These are phyloP conservation scores for Marasmius fiardii DNA, from an alignment of 1,284 basidiomycete species.

Conservation along the genomic window DNA sequence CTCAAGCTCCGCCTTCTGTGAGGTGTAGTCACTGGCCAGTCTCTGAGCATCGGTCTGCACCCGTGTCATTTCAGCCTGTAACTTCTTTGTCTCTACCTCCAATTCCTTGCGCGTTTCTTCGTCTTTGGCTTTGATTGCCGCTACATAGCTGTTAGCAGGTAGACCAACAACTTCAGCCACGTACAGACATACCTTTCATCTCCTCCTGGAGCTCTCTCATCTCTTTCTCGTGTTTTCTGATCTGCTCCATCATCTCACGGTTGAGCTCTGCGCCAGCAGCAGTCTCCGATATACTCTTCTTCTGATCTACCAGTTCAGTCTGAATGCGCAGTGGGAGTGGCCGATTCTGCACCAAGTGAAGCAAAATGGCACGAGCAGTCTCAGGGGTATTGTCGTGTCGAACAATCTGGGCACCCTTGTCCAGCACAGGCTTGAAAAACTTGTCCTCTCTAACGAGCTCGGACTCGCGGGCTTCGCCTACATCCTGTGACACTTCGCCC, in stretches of 20 bases:
- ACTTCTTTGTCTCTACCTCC: slow-evolving; percentile 32
- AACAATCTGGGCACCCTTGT: slow-evolving; percentile 30
- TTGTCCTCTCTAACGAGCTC: slow-evolving; percentile 30
- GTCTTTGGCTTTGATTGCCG: slow-evolving; percentile 32
- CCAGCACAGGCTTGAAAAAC: slow-evolving; percentile 35
- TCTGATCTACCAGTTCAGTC: slow-evolving; percentile 6
- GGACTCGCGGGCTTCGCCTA: slow-evolving; percentile 29
- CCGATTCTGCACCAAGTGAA: neutral
- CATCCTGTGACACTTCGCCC: slow-evolving; percentile 29
- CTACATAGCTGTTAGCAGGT: neutral
- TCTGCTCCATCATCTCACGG: slow-evolving; percentile 5
- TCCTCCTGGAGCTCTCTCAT: slow-evolving; percentile 2
- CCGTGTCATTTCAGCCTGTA: slow-evolving; percentile 24
- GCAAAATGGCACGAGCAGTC: slow-evolving; percentile 1
- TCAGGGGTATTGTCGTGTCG: slow-evolving; percentile 27
- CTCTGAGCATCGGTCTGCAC: slow-evolving; percentile 23
- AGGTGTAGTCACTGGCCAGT: slow-evolving; percentile 28
- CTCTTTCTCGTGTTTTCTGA: slow-evolving; percentile 1
- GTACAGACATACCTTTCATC: neutral
- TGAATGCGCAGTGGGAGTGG: slow-evolving; percentile 4
- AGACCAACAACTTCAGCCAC: neutral
- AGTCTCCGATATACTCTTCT: neutral
- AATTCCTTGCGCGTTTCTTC: slow-evolving; percentile 34
- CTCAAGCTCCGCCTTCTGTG: slow-evolving; percentile 30
- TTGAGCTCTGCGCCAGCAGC: slow-evolving; percentile 7